phyloP scores from a whole-genome alignment of 2,329 filamentous ascomycete genomes.

The Helotiales sp. region DNA sequence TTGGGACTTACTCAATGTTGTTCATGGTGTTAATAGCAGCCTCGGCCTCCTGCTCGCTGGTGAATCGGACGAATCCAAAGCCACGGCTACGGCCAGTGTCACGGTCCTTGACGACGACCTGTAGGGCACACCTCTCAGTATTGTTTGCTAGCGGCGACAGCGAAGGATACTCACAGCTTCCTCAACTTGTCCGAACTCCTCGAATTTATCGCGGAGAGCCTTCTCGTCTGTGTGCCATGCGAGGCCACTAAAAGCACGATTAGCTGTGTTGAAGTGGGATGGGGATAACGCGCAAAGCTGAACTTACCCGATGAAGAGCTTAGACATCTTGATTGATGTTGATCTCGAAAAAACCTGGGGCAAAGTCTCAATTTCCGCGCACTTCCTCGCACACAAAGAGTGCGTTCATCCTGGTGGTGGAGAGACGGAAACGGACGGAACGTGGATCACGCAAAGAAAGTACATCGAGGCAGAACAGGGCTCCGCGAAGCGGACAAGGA shows the following conservation, averaged over 20 bases:
- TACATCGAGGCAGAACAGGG: slow-evolving; percentile 39
- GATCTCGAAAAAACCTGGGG: slow-evolving; percentile 34
- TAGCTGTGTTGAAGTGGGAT: slow-evolving; percentile 5
- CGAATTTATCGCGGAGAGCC: slow-evolving; percentile 86
- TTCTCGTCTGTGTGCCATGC: slow-evolving; percentile 96
- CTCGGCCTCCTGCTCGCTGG: slow-evolving; percentile 73
- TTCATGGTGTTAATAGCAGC: slow-evolving; percentile 79
- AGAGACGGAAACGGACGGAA: slow-evolving; percentile 33
- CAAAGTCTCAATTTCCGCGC: slow-evolving; percentile 41
- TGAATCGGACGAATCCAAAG: slow-evolving; percentile 94
- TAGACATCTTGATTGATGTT: slow-evolving; percentile 67
- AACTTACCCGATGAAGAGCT: slow-evolving; percentile 90
- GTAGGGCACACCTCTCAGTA: slow-evolving; percentile 27
- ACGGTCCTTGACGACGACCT: slow-evolving; percentile 98
- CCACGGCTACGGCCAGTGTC: slow-evolving; percentile 96
- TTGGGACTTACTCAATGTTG: slow-evolving; percentile 74
- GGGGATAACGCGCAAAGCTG: slow-evolving; percentile 11
- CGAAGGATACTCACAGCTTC: slow-evolving; percentile 76
- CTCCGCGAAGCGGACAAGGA: slow-evolving; percentile 32
- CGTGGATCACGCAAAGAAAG: slow-evolving; percentile 36
- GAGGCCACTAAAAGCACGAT: slow-evolving; percentile 68
- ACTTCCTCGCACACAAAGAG: slow-evolving; percentile 35
- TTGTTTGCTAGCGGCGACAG: slow-evolving; percentile 5
- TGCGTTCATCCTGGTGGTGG: slow-evolving; percentile 33
- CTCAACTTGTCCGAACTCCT: slow-evolving; percentile 86